Conservation (phyloP, 148 eudicot species). For the Spergularia marina region DNA sequence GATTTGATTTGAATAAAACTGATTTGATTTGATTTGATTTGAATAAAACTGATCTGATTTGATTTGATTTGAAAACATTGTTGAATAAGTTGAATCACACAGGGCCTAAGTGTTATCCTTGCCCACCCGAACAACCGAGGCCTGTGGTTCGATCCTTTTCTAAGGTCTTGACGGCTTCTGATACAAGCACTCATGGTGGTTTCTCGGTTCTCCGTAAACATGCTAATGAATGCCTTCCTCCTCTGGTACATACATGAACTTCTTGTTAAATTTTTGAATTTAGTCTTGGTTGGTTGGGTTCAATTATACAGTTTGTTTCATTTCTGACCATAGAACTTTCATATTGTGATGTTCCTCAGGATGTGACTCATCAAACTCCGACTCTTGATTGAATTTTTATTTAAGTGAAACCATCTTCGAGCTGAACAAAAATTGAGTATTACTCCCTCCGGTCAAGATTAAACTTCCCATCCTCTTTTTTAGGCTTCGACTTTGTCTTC, state of each 20-base stretch:
- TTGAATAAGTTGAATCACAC: too few relatives aligned
- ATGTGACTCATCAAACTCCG: constrained; percentile 75
- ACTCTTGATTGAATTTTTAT: too few relatives aligned
- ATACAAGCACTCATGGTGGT: constrained; percentile 98
- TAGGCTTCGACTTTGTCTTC: too few relatives aligned
- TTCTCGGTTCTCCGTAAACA: constrained; percentile 95
- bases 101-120: too few relatives aligned
- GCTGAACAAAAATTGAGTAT: too few relatives aligned
- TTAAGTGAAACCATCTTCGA: too few relatives aligned
- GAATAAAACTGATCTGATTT: too few relatives aligned
- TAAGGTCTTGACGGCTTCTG: constrained; percentile 90
- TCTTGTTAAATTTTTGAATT: neutral
- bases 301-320: neutral
- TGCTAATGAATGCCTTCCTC: constrained; percentile 93
- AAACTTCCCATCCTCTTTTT: too few relatives aligned
- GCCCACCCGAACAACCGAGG: constrained; percentile 54
- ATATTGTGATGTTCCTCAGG: constrained; percentile 39
- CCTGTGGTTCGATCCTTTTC: constrained; percentile 72
- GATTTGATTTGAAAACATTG: too few relatives aligned
- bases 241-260: constrained; percentile 45
- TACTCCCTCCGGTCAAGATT: too few relatives aligned
- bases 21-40: too few relatives aligned
- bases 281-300: neutral
- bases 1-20: too few relatives aligned
- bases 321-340: neutral